phyloP scores from a whole-genome alignment of 306 rosid genomes.

The Ceratonia siliqua region DNA sequence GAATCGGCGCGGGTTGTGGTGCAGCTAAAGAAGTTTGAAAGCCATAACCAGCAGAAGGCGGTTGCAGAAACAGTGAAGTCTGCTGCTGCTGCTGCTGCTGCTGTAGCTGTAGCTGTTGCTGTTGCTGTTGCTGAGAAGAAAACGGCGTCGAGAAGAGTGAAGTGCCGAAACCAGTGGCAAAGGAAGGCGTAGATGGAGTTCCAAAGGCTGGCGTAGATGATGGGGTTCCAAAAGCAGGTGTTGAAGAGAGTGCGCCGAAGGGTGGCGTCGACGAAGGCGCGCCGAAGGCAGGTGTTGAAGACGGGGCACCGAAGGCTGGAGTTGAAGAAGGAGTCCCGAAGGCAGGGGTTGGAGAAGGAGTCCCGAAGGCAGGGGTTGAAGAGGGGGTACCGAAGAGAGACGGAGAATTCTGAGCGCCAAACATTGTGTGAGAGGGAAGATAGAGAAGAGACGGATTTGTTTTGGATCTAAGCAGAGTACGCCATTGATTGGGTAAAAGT shows the following conservation, averaged over 20 bases:
- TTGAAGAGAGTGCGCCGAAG: constrained; percentile 45
- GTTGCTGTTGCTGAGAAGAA: constrained; percentile 54
- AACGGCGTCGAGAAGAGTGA: constrained; percentile 62
- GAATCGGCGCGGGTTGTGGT: constrained; percentile 50
- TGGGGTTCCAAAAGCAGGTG: constrained; percentile 57
- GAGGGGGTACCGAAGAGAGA: constrained; percentile 51
- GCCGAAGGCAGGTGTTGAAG: constrained; percentile 42
- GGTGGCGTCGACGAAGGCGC: constrained; percentile 42
- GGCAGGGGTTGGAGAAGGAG: constrained; percentile 41
- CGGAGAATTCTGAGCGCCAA: constrained; percentile 57
- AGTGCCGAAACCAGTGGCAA: constrained; percentile 61
- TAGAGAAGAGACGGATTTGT: neutral
- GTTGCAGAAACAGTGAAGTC: constrained; percentile 43
- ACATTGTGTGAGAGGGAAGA: constrained; percentile 35
- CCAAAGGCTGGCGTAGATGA: constrained; percentile 57
- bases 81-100: constrained; percentile 54
- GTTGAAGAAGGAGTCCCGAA: constrained; percentile 48
- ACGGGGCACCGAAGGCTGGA: constrained; percentile 27
- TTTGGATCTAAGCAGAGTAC: neutral
- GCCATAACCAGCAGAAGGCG: constrained; percentile 52
- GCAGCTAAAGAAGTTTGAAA: constrained; percentile 51
- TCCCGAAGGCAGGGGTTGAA: constrained; percentile 44
- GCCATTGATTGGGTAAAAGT: constrained; percentile 10
- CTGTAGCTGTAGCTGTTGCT: constrained; percentile 57
- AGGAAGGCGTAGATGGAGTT: constrained; percentile 53